Evolutionary conservation across 2,329 filamentous ascomycete species (phyloP).

Genomic region (Ceratocystiopsis minuta): DNA sequence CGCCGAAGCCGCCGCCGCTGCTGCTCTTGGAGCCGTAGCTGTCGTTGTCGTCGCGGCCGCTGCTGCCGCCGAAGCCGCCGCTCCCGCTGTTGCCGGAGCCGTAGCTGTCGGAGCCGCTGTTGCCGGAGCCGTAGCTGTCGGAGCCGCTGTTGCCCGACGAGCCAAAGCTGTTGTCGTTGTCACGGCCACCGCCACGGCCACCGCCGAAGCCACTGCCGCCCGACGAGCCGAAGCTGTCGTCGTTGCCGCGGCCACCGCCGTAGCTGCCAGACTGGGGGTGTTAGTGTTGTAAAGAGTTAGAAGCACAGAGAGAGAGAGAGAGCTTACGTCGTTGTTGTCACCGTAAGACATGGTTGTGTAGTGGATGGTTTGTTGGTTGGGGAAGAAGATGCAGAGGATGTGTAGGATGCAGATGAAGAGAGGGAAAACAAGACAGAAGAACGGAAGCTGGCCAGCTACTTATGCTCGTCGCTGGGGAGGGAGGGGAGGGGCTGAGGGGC

Average conservation of each 20-base stretch:
- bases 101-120: slow-evolving; percentile 6
- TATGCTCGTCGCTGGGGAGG: too few relatives aligned
- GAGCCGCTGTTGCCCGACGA: slow-evolving; percentile 8
- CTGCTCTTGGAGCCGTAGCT: slow-evolving; percentile 9
- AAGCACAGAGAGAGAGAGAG: background rate
- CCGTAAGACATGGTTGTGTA: slow-evolving; percentile 26
- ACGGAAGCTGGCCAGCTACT: background rate
- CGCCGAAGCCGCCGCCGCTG: background rate
- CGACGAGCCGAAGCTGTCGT: slow-evolving; percentile 1
- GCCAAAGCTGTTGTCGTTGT: slow-evolving; percentile 10
- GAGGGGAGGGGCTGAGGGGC: too few relatives aligned
- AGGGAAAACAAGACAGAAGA: background rate
- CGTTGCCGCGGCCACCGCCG: slow-evolving; percentile 6
- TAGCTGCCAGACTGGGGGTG: background rate
- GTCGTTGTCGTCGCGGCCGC: slow-evolving; percentile 9
- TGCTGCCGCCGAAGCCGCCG: slow-evolving; percentile 7
- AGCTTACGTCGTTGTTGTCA: slow-evolving; percentile 16
- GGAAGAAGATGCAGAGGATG: too few relatives aligned
- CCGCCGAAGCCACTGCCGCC: slow-evolving; percentile 10
- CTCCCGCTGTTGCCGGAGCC: slow-evolving; percentile 9
- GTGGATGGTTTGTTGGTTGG: slow-evolving; percentile 2
- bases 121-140: slow-evolving; percentile 9
- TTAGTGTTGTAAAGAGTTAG: too few relatives aligned
- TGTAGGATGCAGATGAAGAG: background rate
- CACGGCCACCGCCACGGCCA: slow-evolving; percentile 3